These are phyloP conservation scores for Naganishia sp. DNA, from an alignment of 1,284 basidiomycete species.

Conservation along the genomic window DNA sequence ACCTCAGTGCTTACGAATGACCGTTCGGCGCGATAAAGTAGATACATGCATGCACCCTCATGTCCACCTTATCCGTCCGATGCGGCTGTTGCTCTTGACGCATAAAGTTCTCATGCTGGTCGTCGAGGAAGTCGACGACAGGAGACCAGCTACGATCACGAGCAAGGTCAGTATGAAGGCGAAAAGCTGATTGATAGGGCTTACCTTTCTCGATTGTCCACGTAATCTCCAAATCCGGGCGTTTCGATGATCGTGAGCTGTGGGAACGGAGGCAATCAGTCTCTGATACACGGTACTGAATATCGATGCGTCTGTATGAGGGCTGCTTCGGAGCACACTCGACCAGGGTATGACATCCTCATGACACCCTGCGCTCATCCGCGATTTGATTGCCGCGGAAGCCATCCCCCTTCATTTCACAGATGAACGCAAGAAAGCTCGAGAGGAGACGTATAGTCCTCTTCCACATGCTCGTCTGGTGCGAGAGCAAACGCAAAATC, in stretches of 20 bases:
- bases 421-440: no score
- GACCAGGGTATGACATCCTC: no score
- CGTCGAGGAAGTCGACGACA: slow-evolving; percentile 98
- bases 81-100: slow-evolving; percentile 98
- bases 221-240: slow-evolving; percentile 98
- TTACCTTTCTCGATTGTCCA: slow-evolving; percentile 92
- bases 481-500: not conserved
- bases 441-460: not conserved
- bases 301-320: no score
- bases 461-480: no score
- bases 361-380: no score
- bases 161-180: slow-evolving; percentile 14
- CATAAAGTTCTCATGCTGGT: slow-evolving; percentile 99
- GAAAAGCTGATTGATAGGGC: slow-evolving; percentile 1
- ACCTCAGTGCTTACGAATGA: slow-evolving; percentile 71
- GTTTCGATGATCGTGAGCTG: slow-evolving; percentile 94
- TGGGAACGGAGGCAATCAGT: not conserved
- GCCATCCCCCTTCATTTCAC: no score
- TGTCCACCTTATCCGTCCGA: slow-evolving; percentile 87
- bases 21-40: slow-evolving; percentile 98
- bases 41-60: slow-evolving; percentile 93
- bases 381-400: no score
- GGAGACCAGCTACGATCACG: slow-evolving; percentile 71
- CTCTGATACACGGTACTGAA: not conserved
- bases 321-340: no score